Evolutionary conservation across 257 asterid species (phyloP).

Genomic region (Thymus mandschuricus): DNA sequence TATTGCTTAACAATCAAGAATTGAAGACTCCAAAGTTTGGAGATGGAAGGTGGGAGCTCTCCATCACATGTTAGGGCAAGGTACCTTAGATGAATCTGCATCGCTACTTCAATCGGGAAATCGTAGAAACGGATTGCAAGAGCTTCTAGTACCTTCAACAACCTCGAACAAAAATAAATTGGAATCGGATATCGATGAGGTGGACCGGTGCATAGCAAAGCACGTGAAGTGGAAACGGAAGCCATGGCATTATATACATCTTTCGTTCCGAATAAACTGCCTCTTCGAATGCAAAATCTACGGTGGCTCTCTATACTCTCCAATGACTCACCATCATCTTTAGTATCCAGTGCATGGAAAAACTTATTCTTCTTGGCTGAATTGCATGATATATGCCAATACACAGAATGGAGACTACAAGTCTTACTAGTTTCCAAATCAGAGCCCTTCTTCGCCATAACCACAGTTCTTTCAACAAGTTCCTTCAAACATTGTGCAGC

Average conservation of each 20-base stretch:
- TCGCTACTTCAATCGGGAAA: not conserved
- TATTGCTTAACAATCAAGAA: not conserved
- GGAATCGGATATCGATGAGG: not conserved
- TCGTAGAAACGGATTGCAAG: not conserved
- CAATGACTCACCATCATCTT: not conserved
- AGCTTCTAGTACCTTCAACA: not conserved
- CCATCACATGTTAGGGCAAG: no score
- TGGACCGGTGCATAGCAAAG: not conserved
- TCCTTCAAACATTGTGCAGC: not conserved
- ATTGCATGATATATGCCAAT: constrained; percentile 1
- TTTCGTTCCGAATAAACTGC: not conserved
- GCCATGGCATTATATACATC: not conserved
- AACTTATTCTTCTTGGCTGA: not conserved
- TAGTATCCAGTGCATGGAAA: not conserved
- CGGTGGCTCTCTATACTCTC: not conserved
- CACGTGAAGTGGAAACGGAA: not conserved
- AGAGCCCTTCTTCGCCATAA: not conserved
- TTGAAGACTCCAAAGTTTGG: not conserved
- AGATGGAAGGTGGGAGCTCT: not conserved
- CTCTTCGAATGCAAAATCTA: not conserved
- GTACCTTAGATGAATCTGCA: not conserved
- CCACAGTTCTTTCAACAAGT: not conserved
- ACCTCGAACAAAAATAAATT: not conserved
- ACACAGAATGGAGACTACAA: constrained; percentile 6
- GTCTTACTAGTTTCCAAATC: not conserved